Conservation (phyloP, 1,284 basidiomycete species). For the Apiotrichum veenhuisii region DNA sequence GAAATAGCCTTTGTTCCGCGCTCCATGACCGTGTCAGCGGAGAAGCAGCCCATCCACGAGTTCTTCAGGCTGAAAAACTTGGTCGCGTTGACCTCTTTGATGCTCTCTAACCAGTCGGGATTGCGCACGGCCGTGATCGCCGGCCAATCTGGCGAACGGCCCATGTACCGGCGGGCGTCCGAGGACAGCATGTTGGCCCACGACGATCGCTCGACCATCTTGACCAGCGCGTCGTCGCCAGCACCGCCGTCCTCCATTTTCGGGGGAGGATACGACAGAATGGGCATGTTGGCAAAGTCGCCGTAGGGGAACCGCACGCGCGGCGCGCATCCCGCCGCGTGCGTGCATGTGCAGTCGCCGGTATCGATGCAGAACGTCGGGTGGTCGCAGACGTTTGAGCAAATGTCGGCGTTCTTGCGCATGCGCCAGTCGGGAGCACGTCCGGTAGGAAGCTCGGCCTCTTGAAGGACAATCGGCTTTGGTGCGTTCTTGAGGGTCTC, state of each 20-base stretch:
- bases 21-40: slow-evolving; percentile 32
- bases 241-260: not conserved
- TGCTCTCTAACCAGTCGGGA: slow-evolving; percentile 18
- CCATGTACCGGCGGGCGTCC: slow-evolving; percentile 27
- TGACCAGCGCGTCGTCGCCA: too few relatives aligned
- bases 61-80: slow-evolving; percentile 22
- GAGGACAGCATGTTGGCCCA: slow-evolving; percentile 38
- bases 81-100: slow-evolving; percentile 16
- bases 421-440: slow-evolving; percentile 25
- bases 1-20: slow-evolving; percentile 22
- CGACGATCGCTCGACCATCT: slow-evolving; percentile 16
- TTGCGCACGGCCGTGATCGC: slow-evolving; percentile 21
- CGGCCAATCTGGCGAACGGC: slow-evolving; percentile 17
- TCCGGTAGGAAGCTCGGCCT: slow-evolving; percentile 19
- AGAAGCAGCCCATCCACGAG: slow-evolving; percentile 28
- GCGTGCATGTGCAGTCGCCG: slow-evolving; percentile 33
- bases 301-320: slow-evolving; percentile 28
- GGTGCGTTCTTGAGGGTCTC: slow-evolving; percentile 7
- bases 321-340: slow-evolving; percentile 20
- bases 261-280: slow-evolving; percentile 27
- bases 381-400: slow-evolving; percentile 36
- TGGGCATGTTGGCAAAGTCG: slow-evolving; percentile 23
- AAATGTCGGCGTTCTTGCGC: slow-evolving; percentile 15
- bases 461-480: slow-evolving; percentile 7
- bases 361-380: slow-evolving; percentile 38